Evolutionary conservation across 768 basidiomycete species (phyloP), one percentile per base, ranked within the genome.

Genomic region (Scleroderma citrinum): DNA sequence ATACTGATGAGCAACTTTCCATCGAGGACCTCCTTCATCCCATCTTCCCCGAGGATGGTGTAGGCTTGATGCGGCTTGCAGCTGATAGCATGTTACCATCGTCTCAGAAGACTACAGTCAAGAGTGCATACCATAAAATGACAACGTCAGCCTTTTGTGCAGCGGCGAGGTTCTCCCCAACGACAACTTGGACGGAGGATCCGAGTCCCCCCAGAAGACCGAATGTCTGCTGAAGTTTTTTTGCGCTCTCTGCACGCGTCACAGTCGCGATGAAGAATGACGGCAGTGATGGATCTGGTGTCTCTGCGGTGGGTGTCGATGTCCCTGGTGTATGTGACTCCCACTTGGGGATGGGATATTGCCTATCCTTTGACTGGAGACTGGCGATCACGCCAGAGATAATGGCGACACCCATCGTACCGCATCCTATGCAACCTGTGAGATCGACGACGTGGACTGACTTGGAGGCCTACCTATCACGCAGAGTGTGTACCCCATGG

Each of bases 401-500:
- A 65, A 99, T 78, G 50, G 96, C 93, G 58, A 97, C 71, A 49
- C 96, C 96, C 96, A 99, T 98, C 11, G 95, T 98, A 49, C 96
- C 96, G 68, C 96, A 98, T 76, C 95, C 96, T 85, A 50, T 53
- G 49, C 21, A 46, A 58, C 48, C 53, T 44, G 44, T 55, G 54
- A 51, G 40, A 58, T 47, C 50, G 48, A 47, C 45, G 31, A 56
- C 49, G 53, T 40, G 21, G 12, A 38, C 21, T 35, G 32, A 37
- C 19, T 3, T 17, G 48, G 55, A 48, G 52, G 45, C 51, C 44
- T 59, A 74, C 92, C 92, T 73, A 96, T 69, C 24, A 94, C 82
- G 61, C 91, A 92, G 47, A 95, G 80, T 45, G 90, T 93, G 68
- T 96, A 95, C 17, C 92, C 92, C 92, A 94, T 94, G 47, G 51